Percentiles rank a stretch among this genome's conserved stretches.
These are phyloP conservation scores for Wickerhamiella galacta DNA, from an alignment of 805 yeast genomes.

Conservation along the genomic window DNA sequence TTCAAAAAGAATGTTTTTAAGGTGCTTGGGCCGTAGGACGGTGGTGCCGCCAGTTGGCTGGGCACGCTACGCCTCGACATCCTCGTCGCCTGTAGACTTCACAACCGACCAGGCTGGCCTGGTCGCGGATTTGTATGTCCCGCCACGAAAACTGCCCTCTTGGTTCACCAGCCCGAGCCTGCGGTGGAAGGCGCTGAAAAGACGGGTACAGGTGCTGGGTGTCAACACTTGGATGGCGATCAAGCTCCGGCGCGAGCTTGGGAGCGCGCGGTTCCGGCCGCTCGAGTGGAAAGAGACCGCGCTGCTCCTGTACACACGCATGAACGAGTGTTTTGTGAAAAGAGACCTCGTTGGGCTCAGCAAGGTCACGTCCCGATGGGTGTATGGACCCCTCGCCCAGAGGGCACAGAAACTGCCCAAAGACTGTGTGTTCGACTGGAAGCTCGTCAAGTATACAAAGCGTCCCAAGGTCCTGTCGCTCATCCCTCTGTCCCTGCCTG, in stretches of 20 bases:
- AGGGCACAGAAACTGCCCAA: constrained; percentile 42
- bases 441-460: constrained; percentile 47
- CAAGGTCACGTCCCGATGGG: constrained; percentile 41
- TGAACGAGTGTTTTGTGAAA: constrained; percentile 68
- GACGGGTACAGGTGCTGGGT: constrained; percentile 14
- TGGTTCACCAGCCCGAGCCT: constrained; percentile 13
- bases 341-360: constrained; percentile 31
- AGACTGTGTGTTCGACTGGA: constrained; percentile 53
- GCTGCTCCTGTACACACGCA: constrained; percentile 54
- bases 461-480: constrained; percentile 61
- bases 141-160: constrained; percentile 25
- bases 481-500: constrained; percentile 47
- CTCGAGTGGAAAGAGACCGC: constrained; percentile 75
- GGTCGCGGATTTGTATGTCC: constrained; percentile 17
- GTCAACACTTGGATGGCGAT: constrained; percentile 17
- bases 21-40: no score
- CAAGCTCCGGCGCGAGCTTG: constrained; percentile 15
- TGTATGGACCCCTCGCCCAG: constrained; percentile 36
- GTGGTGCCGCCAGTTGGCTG: neutral
- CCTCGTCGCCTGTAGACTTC: constrained; percentile 11
- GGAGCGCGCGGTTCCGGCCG: constrained; percentile 23
- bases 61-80: constrained; percentile 6
- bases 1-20: neutral
- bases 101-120: constrained; percentile 18
- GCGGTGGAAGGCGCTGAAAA: constrained; percentile 15